These are phyloP conservation scores for Cutaneotrichosporon mucoides DNA, from an alignment of 1,284 basidiomycete species.

Conservation along the genomic window DNA sequence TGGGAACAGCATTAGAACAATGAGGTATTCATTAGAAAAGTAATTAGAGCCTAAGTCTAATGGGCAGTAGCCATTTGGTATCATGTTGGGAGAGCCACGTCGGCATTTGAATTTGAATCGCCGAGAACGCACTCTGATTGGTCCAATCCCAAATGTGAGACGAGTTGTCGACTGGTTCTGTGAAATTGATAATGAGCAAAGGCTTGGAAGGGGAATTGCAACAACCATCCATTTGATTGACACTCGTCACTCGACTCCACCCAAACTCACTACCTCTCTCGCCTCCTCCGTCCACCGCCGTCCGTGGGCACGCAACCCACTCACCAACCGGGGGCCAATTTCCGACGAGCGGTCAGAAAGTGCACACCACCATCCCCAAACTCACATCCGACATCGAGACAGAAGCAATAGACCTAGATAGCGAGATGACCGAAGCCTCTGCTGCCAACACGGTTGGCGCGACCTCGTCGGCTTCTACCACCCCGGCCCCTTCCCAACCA, in stretches of 20 bases:
- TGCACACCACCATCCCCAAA: background rate
- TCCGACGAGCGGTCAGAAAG: no score
- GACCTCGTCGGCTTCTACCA: background rate
- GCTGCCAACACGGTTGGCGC: background rate
- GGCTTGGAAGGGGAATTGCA: no score
- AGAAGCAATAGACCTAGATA: background rate
- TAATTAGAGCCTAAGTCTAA: background rate
- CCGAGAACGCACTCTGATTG: background rate
- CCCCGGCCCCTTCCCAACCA: background rate
- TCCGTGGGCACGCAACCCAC: no score
- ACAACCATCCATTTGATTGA: background rate
- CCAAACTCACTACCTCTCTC: no score
- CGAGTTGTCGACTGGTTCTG: background rate
- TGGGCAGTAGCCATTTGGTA: background rate
- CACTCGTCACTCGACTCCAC: no score
- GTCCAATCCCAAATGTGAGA: background rate
- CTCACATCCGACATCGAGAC: background rate
- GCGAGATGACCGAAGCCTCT: background rate
- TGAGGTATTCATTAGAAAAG: background rate
- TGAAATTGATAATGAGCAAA: background rate
- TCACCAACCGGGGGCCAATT: no score
- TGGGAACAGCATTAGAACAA: background rate
- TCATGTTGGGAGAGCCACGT: background rate
- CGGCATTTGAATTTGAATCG: slow-evolving; percentile 3
- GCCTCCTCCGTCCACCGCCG: no score